These are phyloP conservation scores for Moesziomyces sp. DNA, from an alignment of 1,284 basidiomycete genomes.

Conservation along the genomic window DNA sequence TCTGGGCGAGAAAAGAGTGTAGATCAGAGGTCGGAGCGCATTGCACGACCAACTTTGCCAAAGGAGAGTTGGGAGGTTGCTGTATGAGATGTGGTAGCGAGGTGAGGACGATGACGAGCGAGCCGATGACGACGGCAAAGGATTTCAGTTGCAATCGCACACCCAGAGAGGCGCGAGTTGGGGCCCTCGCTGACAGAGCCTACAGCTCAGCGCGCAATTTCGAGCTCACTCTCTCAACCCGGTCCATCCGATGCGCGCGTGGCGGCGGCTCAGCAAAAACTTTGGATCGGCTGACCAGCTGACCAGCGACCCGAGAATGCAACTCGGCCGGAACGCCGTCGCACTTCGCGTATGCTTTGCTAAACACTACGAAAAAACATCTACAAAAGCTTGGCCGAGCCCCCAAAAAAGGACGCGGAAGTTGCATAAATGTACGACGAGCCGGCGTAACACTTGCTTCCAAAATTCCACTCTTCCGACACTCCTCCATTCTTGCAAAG, in stretches of 20 bases:
- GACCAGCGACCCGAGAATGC: neutral
- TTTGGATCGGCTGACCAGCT: slow-evolving; percentile 2
- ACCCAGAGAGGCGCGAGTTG: slow-evolving; percentile 6
- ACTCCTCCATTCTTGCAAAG: no score
- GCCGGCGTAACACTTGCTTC: no score
- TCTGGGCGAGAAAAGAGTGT: neutral
- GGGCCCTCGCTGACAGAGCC: no score
- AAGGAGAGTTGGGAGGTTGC: neutral
- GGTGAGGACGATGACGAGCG: neutral
- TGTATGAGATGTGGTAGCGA: slow-evolving; percentile 1
- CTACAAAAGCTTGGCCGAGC: slow-evolving; percentile 12
- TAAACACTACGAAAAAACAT: slow-evolving; percentile 8
- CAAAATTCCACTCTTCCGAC: no score
- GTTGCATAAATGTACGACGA: neutral
- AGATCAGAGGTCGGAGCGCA: slow-evolving; percentile 11
- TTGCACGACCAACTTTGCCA: slow-evolving; percentile 6
- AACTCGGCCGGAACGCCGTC: slow-evolving; percentile 20
- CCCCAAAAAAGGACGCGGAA: no score
- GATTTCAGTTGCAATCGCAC: slow-evolving; percentile 1
- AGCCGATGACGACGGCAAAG: neutral
- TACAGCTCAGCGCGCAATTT: no score
- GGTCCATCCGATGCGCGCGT: slow-evolving; percentile 13
- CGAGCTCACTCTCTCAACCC: neutral
- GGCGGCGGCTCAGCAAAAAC: slow-evolving; percentile 23
- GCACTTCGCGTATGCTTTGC: neutral